Evolutionary conservation across 2,329 filamentous ascomycete genomes (phyloP).

Genomic region (Xylariomycetidae sp.): DNA sequence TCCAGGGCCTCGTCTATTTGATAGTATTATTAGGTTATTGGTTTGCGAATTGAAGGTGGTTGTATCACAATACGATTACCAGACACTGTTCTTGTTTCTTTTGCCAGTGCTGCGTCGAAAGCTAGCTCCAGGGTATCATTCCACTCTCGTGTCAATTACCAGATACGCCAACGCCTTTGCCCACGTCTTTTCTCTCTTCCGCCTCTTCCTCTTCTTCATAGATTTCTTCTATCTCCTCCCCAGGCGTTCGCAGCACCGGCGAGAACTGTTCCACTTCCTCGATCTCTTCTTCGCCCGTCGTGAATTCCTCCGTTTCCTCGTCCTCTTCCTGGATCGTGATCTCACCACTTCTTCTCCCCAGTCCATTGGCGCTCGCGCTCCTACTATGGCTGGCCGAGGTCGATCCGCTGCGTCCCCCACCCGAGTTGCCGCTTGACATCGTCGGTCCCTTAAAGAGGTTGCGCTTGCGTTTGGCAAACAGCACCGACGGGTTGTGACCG

Average conservation of each 20-base stretch:
- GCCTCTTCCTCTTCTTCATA: slow-evolving; percentile 20
- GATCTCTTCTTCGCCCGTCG: slow-evolving; percentile 22
- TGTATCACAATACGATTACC: too few species aligned
- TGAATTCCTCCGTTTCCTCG: slow-evolving; percentile 38
- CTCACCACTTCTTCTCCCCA: slow-evolving; percentile 65
- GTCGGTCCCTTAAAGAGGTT: slow-evolving; percentile 78
- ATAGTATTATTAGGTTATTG: too few species aligned
- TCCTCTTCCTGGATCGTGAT: slow-evolving; percentile 66
- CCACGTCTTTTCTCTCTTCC: background rate
- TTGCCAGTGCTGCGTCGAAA: too few species aligned
- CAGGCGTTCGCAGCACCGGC: slow-evolving; percentile 22
- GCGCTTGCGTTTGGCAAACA: slow-evolving; percentile 77
- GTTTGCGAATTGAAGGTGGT: too few species aligned
- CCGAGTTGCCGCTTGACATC: slow-evolving; percentile 43
- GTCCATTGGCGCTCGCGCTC: slow-evolving; percentile 55
- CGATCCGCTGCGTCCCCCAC: slow-evolving; percentile 26
- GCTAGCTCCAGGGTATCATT: slow-evolving; percentile 1
- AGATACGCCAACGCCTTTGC: background rate
- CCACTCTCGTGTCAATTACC: background rate
- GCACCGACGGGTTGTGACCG: slow-evolving; percentile 46
- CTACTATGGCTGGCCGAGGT: slow-evolving; percentile 36
- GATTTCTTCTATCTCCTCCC: slow-evolving; percentile 28
- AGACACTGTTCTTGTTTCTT: too few species aligned
- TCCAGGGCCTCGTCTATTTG: too few species aligned
- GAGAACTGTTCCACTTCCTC: slow-evolving; percentile 31